phyloP scores from a whole-genome alignment of 2,329 filamentous ascomycete species.

The Hypomyces rosellus region DNA sequence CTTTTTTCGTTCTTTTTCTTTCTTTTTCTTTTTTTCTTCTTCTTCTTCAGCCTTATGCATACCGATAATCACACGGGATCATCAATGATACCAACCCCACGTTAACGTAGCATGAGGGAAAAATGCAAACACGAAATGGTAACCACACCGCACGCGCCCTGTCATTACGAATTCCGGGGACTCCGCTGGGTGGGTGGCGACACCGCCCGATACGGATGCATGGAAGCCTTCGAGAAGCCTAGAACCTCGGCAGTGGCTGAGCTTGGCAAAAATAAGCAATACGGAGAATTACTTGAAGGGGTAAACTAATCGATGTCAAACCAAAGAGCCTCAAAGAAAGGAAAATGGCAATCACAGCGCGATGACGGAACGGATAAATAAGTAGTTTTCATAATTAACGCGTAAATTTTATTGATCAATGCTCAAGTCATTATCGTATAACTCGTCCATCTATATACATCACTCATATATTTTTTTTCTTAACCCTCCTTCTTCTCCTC shows the following conservation, averaged over 20 bases:
- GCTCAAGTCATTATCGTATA: background rate
- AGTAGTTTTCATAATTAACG: too few relatives aligned
- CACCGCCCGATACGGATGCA: background rate
- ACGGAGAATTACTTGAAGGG: background rate
- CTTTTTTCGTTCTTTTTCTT: too few relatives aligned
- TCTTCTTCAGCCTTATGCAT: too few relatives aligned
- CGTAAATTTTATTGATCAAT: too few relatives aligned
- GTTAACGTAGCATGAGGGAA: background rate
- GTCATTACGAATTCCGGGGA: too few relatives aligned
- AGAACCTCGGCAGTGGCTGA: background rate
- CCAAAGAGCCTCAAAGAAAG: background rate
- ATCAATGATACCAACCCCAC: too few relatives aligned
- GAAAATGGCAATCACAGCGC: too few relatives aligned
- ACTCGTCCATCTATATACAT: background rate
- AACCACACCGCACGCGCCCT: too few relatives aligned
- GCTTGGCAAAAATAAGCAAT: background rate
- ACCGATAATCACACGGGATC: too few relatives aligned
- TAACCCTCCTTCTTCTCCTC: conserved; percentile 6
- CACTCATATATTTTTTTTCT: background rate
- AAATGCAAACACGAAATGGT: background rate
- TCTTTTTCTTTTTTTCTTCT: too few relatives aligned
- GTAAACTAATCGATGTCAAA: background rate
- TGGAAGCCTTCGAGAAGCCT: conserved; percentile 8
- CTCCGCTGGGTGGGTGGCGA: background rate
- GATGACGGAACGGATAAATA: too few relatives aligned